Evolutionary conservation across 169 alveolate species (phyloP).

Genomic region (Eimeria brunetti): DNA sequence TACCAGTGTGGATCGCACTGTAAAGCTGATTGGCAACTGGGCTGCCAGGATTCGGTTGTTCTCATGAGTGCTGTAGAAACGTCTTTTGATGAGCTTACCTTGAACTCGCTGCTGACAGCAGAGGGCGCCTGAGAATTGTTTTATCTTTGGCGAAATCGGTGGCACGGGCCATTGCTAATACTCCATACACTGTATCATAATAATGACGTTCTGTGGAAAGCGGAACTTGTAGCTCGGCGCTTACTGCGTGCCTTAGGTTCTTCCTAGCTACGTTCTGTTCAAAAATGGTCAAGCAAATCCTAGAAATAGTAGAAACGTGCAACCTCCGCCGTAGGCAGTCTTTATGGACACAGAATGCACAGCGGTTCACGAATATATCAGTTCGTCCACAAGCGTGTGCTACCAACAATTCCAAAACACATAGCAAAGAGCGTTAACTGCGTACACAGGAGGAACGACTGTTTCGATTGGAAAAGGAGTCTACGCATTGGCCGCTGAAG

Average conservation of each 20-base stretch:
- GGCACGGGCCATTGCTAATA: background rate
- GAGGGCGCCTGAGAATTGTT: background rate
- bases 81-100: background rate
- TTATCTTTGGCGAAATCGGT: background rate
- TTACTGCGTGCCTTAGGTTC: background rate
- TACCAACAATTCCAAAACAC: background rate
- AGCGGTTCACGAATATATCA: background rate
- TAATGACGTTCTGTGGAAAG: background rate
- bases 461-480: background rate
- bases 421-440: background rate
- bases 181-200: background rate
- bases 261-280: background rate
- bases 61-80: background rate
- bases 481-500: background rate
- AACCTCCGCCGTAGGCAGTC: background rate
- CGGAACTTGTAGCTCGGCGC: background rate
- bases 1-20: background rate
- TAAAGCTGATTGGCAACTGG: background rate
- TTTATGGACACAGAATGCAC: background rate
- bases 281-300: background rate
- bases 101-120: background rate
- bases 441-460: background rate
- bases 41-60: background rate
- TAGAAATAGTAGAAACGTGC: background rate
- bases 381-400: too few species aligned